phyloP scores from a whole-genome alignment of 2,329 filamentous ascomycete genomes.

The Colletotrichum higginsianum region DNA sequence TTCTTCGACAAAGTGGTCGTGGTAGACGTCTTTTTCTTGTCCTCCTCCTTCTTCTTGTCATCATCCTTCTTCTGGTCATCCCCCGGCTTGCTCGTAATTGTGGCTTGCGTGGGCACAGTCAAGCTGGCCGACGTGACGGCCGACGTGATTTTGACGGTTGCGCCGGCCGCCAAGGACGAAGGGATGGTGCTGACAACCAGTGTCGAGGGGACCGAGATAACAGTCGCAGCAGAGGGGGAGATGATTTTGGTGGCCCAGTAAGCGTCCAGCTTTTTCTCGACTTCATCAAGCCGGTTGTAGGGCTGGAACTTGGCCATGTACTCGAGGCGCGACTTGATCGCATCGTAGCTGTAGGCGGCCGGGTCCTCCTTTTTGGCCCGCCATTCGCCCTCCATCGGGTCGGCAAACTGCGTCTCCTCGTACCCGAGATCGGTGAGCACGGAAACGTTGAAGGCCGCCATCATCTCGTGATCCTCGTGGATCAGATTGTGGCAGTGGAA shows the following conservation, averaged over 20 bases:
- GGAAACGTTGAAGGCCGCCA: slow-evolving; percentile 61
- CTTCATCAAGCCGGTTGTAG: slow-evolving; percentile 52
- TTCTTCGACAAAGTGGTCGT: slow-evolving; percentile 18
- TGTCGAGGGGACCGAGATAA: neutral
- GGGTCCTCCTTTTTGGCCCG: slow-evolving; percentile 49
- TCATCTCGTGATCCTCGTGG: slow-evolving; percentile 61
- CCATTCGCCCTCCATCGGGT: slow-evolving; percentile 57
- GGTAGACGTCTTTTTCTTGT: slow-evolving; percentile 20
- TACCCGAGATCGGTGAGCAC: slow-evolving; percentile 55
- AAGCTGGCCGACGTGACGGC: neutral
- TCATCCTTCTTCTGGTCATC: slow-evolving; percentile 16
- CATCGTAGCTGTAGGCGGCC: slow-evolving; percentile 46
- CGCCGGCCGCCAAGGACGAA: neutral
- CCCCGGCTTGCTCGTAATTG: slow-evolving; percentile 19
- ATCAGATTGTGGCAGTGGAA: slow-evolving; percentile 62
- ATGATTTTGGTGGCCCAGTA: slow-evolving; percentile 49
- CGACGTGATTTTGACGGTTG: neutral
- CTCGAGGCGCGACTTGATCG: slow-evolving; percentile 50
- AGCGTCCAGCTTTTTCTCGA: slow-evolving; percentile 49
- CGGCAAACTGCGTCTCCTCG: slow-evolving; percentile 53
- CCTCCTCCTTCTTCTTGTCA: slow-evolving; percentile 11
- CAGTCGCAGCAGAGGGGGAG: neutral
- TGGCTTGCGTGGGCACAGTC: slow-evolving; percentile 18
- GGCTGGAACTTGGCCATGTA: slow-evolving; percentile 51
- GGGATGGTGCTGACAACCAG: neutral